Base-by-base conservation (phyloP, 2,329 filamentous ascomycete species). In the Aphanocladium album region DNA sequence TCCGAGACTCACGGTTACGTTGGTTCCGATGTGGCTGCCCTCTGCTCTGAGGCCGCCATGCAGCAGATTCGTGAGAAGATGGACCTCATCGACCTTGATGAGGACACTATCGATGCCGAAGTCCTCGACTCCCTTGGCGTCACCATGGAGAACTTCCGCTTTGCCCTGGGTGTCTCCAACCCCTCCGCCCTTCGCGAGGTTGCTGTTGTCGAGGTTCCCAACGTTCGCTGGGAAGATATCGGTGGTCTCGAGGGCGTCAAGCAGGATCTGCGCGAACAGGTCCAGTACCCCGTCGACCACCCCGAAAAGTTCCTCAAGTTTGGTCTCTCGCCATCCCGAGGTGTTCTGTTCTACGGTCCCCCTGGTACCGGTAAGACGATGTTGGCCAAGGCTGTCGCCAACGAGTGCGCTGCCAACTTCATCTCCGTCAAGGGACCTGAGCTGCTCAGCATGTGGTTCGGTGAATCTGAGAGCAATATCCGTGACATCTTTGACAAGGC, bases 221-320 rank as follows among this genome's bases (percentile, higher is more conserved):
- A 99, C 76, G 93, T 97, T 67, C 92, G 93, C 78, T 99, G 95
- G 95, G 95, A 99, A 79, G 95, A 99, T 73, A 98, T 99, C 79
- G 96, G 95, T 88, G 95, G 95, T 80, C 85, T 99, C 73, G 92
- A 97, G 77, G 89, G 88, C 50, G 95, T 99, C 88, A 99, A 99
- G 89, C 91, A 95, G 80, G 95, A 99, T 76, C 93, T 99, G 77
- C 95, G 96, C 83, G 95, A 99, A 82, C 93, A 89, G 73, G 93
- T 99, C 53, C 95, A 99, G 77, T 99, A 99, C 80, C 96, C 95
- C 25, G 95, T 99, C 77, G 95, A 99, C 76, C 95, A 99, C 74
- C 96, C 95, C 69, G 96, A 99, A 79, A 98, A 96, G 82, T 99
- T 98, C 88, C 92, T 97, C 87, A 99, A 99, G 83, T 99, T 99